phyloP scores from a whole-genome alignment of 73 alveolate species.

The Effrenium voratum region DNA sequence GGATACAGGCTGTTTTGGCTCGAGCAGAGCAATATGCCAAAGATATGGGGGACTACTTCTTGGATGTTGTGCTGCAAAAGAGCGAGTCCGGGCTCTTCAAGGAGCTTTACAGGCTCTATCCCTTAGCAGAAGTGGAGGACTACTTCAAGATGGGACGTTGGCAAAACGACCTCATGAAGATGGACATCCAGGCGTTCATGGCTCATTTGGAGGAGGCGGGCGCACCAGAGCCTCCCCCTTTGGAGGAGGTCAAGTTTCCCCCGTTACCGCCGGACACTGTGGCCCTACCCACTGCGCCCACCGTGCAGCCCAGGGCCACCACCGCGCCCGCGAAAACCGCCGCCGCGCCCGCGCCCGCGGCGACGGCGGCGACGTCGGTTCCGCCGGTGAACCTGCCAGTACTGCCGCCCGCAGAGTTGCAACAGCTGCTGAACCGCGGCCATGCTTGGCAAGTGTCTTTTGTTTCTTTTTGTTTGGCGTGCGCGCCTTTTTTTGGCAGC shows the following conservation, averaged over 20 bases:
- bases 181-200: constrained; percentile 18
- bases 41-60: background rate
- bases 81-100: constrained; percentile 20
- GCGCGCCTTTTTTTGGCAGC: no score
- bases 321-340: no score
- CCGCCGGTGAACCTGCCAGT: no score
- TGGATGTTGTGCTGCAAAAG: background rate
- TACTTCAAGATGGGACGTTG: background rate
- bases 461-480: no score
- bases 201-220: constrained; percentile 23
- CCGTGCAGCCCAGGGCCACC: no score
- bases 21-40: background rate
- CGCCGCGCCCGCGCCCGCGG: no score
- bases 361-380: no score
- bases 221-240: background rate
- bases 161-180: constrained; percentile 26
- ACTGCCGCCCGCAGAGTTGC: no score
- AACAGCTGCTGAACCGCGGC: no score
- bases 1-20: background rate
- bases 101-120: constrained; percentile 23
- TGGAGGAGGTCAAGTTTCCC: background rate
- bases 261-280: no score
- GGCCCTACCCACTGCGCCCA: no score
- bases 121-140: constrained; percentile 36
- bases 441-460: no score